Evolutionary conservation across 768 basidiomycete genomes (phyloP).

Genomic region (Lentinula boryana): DNA sequence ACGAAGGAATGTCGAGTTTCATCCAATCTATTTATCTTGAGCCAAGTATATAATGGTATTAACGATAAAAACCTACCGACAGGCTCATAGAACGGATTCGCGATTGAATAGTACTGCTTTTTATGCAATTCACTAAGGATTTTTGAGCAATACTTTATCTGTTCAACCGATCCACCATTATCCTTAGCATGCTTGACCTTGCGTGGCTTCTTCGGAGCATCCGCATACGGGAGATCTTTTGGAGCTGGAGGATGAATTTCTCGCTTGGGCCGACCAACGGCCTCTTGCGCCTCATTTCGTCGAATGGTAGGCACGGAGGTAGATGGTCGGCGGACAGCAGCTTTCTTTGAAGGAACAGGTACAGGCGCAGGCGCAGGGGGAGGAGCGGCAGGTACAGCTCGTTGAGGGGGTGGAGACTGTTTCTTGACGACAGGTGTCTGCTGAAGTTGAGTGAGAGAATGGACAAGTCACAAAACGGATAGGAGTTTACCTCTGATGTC

Average conservation of each 20-base stretch:
- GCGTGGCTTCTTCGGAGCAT: constrained; percentile 63
- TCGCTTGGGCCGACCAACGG: constrained; percentile 81
- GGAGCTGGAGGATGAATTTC: constrained; percentile 96
- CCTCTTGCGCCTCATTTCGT: constrained; percentile 60
- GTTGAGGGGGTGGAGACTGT: constrained; percentile 35
- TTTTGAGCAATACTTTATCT: constrained; percentile 78
- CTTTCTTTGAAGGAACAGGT: constrained; percentile 36
- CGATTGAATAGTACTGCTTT: constrained; percentile 69
- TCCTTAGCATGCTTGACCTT: constrained; percentile 57
- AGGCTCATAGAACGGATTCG: constrained; percentile 87
- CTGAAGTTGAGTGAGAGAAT: neutral
- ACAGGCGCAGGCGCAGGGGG: constrained; percentile 22
- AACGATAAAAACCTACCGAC: constrained; percentile 59
- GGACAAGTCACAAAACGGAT: neutral
- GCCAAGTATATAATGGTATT: neutral
- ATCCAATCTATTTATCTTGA: constrained; percentile 53
- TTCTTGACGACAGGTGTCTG: constrained; percentile 38
- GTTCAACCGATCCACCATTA: constrained; percentile 63
- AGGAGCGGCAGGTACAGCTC: constrained; percentile 37
- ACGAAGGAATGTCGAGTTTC: constrained; percentile 74
- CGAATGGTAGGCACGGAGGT: constrained; percentile 80
- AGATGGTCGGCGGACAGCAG: constrained; percentile 60
- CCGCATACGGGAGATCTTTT: constrained; percentile 83
- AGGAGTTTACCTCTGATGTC: constrained; percentile 60
- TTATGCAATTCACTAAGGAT: constrained; percentile 69